Base-by-base conservation (phyloP, 371 early-diverging fungal species). In the Mucor plumbeus region DNA sequence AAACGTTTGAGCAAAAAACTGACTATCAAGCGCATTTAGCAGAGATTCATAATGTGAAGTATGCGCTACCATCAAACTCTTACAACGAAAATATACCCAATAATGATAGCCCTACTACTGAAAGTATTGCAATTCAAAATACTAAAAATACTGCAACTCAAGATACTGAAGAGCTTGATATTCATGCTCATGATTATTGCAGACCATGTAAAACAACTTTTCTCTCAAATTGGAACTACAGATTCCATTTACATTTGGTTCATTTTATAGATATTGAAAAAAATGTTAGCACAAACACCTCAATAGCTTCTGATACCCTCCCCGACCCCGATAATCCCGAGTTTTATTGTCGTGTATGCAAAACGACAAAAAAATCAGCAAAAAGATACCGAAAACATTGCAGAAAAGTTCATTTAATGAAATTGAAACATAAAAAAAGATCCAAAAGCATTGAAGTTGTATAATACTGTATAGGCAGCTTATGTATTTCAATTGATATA, bases 341-440 rank as follows among this genome's bases (percentile, higher is more conserved):
- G 11, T 59, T 14, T 39, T 39, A 59, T 15, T 59, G 59, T 40
- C 9, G 13, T 59, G 31, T 59, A 9, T 59, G 59, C 59, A 38
- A 59, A 21, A 59, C 26, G 39, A 39, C 21, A 1, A 39, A 21
- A 21, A 39, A 38, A 13, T 38, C 21, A 14, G 35, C 13, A 34
- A 21, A 47, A 2, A 48, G 36, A 43, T 61, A 48, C 9, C 61
- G 48, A 19, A 15, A 19, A 36, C 61, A 61, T 35, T 41, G 31
- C n/a, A 14, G 35, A 34, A 60, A 15, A 5, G 40, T 40, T 15
- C 60, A 60, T 31, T 13, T 43, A 7, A 36, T 34, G 38, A 14
- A 36, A n/a, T 5, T 38, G 33, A 43, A 43, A 7, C 14, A 2
- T 8, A 43, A 21, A 9, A 21, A 7, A 21, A 9, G 9, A 26